These are phyloP conservation scores for Petunia secreta DNA, from an alignment of 257 asterid genomes.

Conservation along the genomic window DNA sequence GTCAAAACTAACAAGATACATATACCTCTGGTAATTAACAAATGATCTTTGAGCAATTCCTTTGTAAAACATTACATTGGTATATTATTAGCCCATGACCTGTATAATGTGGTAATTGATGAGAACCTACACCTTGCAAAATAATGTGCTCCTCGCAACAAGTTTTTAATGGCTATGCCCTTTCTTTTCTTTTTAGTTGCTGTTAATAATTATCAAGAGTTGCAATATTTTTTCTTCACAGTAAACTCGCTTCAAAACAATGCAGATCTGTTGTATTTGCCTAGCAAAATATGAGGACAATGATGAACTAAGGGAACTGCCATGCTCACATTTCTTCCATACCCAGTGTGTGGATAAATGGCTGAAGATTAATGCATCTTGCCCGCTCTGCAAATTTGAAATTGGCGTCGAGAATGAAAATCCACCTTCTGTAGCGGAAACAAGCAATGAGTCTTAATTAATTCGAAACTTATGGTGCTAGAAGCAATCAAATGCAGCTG, in stretches of 20 bases:
- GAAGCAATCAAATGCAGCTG: not conserved
- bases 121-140: not conserved
- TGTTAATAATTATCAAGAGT: not conserved
- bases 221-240: not conserved
- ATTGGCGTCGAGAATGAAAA: conserved; percentile 15
- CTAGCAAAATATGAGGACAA: conserved; percentile 29
- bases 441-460: not conserved
- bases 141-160: not conserved
- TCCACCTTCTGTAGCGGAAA: conserved; percentile 8
- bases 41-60: not conserved
- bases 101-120: not conserved
- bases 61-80: not conserved
- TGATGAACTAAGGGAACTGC: conserved; percentile 31
- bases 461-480: not conserved
- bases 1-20: not conserved
- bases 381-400: conserved; percentile 35
- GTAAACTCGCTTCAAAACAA: not conserved
- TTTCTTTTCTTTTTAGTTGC: not conserved
- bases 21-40: not conserved
- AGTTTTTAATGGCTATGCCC: not conserved
- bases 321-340: conserved; percentile 32
- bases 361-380: conserved; percentile 31
- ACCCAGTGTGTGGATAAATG: conserved; percentile 29
- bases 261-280: conserved; percentile 32
- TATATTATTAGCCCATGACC: not conserved